These are phyloP conservation scores for Cladosporium velox DNA, from an alignment of 2,329 filamentous ascomycete genomes.

Conservation along the genomic window DNA sequence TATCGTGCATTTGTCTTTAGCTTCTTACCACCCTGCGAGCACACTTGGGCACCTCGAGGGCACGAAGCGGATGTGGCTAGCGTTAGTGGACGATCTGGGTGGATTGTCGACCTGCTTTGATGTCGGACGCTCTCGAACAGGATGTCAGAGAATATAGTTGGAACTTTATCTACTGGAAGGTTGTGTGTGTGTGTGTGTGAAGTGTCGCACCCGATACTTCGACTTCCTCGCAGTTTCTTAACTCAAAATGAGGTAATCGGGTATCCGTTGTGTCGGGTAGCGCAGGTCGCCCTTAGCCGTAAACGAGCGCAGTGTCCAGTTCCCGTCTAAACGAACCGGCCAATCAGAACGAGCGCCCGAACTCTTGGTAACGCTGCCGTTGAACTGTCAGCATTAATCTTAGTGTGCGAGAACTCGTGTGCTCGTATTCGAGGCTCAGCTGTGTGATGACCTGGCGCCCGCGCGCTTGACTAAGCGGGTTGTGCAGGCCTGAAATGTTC, in stretches of 20 bases:
- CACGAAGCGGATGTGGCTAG: not conserved
- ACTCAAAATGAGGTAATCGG: not conserved
- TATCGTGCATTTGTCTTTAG: too few species aligned
- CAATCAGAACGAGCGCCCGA: not conserved
- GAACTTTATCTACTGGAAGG: not conserved
- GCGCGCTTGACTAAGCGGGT: not conserved
- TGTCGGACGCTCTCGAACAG: not conserved
- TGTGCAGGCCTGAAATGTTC: not conserved
- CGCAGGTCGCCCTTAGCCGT: not conserved
- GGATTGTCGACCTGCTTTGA: too few species aligned
- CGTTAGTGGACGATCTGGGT: not conserved
- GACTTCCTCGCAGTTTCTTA: not conserved
- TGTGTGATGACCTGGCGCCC: not conserved
- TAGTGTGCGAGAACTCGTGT: not conserved
- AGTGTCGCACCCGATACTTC: not conserved
- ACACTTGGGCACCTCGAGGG: not conserved
- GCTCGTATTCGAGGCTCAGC: not conserved
- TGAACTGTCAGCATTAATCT: not conserved
- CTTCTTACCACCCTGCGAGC: too few species aligned
- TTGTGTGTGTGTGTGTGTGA: not conserved
- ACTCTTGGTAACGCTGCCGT: not conserved
- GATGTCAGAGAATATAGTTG: not conserved
- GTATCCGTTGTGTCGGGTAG: not conserved
- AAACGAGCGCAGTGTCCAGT: not conserved
- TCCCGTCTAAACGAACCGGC: not conserved